Base-by-base conservation (phyloP, 495 filamentous ascomycete species). In the Xylaria scruposa region DNA sequence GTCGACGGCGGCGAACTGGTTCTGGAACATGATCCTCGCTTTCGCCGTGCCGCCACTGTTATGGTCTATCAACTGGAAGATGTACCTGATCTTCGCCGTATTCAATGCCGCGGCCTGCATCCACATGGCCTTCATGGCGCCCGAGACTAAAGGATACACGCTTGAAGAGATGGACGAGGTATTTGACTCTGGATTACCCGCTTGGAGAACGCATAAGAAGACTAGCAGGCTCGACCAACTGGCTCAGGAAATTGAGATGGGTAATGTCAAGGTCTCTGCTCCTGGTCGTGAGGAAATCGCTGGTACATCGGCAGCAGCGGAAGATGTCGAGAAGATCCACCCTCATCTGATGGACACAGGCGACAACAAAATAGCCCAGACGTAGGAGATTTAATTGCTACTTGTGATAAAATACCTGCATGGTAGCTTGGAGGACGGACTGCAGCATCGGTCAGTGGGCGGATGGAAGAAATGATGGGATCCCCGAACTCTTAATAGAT, bases 121-220 rank as follows among this genome's bases (percentile, higher is more conserved):
- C 42, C 87, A 93, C 83, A 92, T 94, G 79, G 86, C 89, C 73
- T 81, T 94, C 47, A 89, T 86, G 78, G 87, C 94, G 0, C 92
- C 92, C 12, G 92, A 95, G 83, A 94, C 93, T 0, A 94, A 93
- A 79, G 92, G 93, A 70, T 87, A 87, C 36, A 93, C 92, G 9
- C 88, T 95, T 4, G 91, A 92, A 78, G 90, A 92, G 75, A 83
- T 89, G 74, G 88, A 90, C 70, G 84, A 85, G 54, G 85, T 90
- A n/a, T 90, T 90, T 73, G 83, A 84, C 47, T 85, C 88, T 4
- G 83, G 86, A 1, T 80, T 78, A 38, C 83, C 83, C 5, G 84
- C 85, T 31, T 88, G 87, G 88, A 82, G 80, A 75, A 68, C 76
- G 17, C 76, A 76, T 17, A 73, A 79, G 51, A 85, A 83, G 72